Conservation (phyloP, 2,329 filamentous ascomycete species). For the Pyricularia pennisetigena region DNA sequence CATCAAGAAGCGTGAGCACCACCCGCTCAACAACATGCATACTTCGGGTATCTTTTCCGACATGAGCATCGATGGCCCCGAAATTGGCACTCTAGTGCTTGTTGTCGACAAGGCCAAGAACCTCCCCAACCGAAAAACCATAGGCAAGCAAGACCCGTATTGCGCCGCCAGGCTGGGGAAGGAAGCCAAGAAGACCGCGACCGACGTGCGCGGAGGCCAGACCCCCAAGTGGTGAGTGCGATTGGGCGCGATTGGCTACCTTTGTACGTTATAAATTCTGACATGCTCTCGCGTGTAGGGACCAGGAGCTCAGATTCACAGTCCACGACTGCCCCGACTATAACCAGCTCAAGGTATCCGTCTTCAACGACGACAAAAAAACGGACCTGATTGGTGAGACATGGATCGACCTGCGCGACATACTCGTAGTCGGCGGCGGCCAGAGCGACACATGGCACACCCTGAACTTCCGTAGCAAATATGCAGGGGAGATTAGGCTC, state of each 20-base stretch:
- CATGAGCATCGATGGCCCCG: conserved; percentile 84
- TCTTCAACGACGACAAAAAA: conserved; percentile 98
- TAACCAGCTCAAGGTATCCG: conserved; percentile 85
- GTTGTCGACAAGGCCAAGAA: conserved; percentile 96
- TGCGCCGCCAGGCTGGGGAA: conserved; percentile 90
- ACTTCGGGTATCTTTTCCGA: conserved; percentile 91
- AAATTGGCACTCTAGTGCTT: conserved; percentile 86
- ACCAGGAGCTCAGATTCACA: conserved; percentile 90
- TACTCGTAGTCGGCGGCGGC: conserved; percentile 80
- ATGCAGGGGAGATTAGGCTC: conserved; percentile 87
- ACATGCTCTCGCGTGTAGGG: conserved; percentile 46
- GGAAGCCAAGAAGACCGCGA: conserved; percentile 94
- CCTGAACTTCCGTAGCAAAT: conserved; percentile 82
- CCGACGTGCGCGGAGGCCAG: conserved; percentile 87
- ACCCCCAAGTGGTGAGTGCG: conserved; percentile 79
- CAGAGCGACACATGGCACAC: conserved; percentile 90
- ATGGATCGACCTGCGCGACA: conserved; percentile 73
- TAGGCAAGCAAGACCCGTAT: conserved; percentile 98
- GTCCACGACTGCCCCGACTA: conserved; percentile 97
- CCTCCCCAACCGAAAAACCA: conserved; percentile 89
- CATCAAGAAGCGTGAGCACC: conserved; percentile 34
- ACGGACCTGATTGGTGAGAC: conserved; percentile 94
- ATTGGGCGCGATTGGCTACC: not conserved
- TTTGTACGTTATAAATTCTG: too few species aligned
- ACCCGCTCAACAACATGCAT: conserved; percentile 56